These are phyloP conservation scores for Salix arbutifolia DNA, from an alignment of 345 rosid species.

Conservation along the genomic window DNA sequence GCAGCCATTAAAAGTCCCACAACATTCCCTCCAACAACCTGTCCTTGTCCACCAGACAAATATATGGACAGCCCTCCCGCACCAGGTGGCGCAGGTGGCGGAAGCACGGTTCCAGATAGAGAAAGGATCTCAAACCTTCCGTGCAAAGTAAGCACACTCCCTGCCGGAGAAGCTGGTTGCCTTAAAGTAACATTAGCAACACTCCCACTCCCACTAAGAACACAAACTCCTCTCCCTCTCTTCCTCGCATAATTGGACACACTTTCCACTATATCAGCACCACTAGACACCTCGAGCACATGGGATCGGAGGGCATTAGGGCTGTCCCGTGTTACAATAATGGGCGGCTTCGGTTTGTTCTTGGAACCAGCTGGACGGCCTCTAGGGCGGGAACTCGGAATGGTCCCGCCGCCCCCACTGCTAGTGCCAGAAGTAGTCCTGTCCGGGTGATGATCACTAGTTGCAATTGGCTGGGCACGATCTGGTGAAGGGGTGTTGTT, in stretches of 20 bases:
- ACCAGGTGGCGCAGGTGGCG: slow-evolving; percentile 79
- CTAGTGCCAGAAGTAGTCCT: slow-evolving; percentile 5
- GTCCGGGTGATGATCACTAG: neutral
- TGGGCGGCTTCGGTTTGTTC: slow-evolving; percentile 71
- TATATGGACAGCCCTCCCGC: slow-evolving; percentile 72
- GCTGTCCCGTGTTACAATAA: slow-evolving; percentile 63
- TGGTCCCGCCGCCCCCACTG: slow-evolving; percentile 9
- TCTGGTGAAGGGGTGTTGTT: slow-evolving; percentile 13
- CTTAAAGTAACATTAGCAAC: slow-evolving; percentile 60
- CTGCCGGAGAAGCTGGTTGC: slow-evolving; percentile 57
- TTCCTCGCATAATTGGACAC: slow-evolving; percentile 51
- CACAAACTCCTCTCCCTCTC: slow-evolving; percentile 73
- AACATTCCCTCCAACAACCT: slow-evolving; percentile 74
- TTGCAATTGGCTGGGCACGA: neutral
- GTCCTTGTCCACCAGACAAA: slow-evolving; percentile 72
- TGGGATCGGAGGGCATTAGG: slow-evolving; percentile 79
- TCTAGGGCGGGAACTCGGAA: slow-evolving; percentile 59
- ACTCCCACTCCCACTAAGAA: slow-evolving; percentile 63
- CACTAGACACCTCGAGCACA: slow-evolving; percentile 59
- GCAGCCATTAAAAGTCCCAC: slow-evolving; percentile 62
- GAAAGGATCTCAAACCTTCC: slow-evolving; percentile 83
- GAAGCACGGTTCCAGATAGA: slow-evolving; percentile 71
- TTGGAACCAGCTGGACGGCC: slow-evolving; percentile 83
- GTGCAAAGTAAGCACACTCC: slow-evolving; percentile 64
- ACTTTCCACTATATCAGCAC: slow-evolving; percentile 62